Evolutionary conservation across 495 filamentous ascomycete genomes (phyloP).

Genomic region (Talaromyces proteolyticus): DNA sequence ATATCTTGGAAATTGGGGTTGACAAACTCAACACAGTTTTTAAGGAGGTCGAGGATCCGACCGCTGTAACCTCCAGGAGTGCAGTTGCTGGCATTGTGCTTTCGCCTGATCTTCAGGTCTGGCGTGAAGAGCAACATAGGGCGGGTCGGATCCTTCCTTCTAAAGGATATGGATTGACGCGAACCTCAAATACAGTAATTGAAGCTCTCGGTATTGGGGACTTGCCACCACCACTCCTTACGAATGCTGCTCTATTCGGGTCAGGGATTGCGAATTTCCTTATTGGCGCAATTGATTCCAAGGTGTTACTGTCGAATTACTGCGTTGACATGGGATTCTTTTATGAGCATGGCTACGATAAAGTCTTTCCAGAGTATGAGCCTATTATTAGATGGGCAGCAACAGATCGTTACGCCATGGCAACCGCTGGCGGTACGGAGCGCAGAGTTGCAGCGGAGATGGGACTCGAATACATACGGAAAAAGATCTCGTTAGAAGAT

Average conservation of each 20-base stretch:
- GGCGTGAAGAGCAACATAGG: constrained; percentile 14
- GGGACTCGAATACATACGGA: constrained; percentile 19
- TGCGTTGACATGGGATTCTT: constrained; percentile 23
- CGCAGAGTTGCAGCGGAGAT: constrained; percentile 13
- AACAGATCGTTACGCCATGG: constrained; percentile 13
- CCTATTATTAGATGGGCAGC: constrained; percentile 9
- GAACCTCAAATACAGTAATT: constrained; percentile 12
- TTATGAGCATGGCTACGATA: constrained; percentile 25
- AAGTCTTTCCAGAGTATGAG: constrained; percentile 22
- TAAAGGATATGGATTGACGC: constrained; percentile 17
- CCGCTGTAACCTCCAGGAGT: not conserved
- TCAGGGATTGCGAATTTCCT: constrained; percentile 15
- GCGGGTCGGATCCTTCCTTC: constrained; percentile 15
- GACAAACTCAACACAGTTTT: not conserved
- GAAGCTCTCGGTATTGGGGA: constrained; percentile 7
- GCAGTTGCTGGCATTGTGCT: not conserved
- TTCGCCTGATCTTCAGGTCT: constrained; percentile 14
- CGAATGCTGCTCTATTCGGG: constrained; percentile 22
- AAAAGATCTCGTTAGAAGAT: constrained; percentile 19
- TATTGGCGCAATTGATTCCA: constrained; percentile 19
- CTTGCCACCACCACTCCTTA: constrained; percentile 21
- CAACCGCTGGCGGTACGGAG: constrained; percentile 15
- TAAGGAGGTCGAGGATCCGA: not conserved
- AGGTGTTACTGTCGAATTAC: constrained; percentile 22
- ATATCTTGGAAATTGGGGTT: not conserved